Conservation (phyloP, 768 basidiomycete genomes). For the Rhizopogon vinicolor region DNA sequence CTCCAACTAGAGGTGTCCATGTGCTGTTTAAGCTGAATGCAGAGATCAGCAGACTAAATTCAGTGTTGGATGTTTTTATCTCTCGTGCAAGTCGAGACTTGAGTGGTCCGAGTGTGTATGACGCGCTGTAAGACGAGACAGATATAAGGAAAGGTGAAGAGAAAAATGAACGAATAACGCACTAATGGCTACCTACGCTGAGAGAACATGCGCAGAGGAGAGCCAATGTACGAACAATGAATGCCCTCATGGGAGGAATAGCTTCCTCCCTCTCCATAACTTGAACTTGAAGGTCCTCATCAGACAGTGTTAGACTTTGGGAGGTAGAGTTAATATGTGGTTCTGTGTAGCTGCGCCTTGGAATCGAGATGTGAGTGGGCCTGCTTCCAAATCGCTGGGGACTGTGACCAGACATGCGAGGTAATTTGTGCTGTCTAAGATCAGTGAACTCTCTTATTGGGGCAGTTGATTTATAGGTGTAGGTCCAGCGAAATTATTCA, state of each 20-base stretch:
- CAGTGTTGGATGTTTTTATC: slow-evolving; percentile 69
- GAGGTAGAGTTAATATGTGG: not conserved
- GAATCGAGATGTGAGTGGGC: not conserved
- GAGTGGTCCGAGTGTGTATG: slow-evolving; percentile 73
- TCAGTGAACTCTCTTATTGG: no score
- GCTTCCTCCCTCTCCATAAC: slow-evolving; percentile 1
- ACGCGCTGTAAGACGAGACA: slow-evolving; percentile 39
- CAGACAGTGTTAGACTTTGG: not conserved
- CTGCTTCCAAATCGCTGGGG: not conserved
- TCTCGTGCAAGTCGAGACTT: slow-evolving; percentile 68
- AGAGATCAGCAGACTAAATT: slow-evolving; percentile 74
- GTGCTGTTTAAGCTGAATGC: slow-evolving; percentile 73
- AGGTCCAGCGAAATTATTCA: no score
- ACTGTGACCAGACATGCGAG: not conserved
- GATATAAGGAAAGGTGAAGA: slow-evolving; percentile 1
- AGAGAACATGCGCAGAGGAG: slow-evolving; percentile 69
- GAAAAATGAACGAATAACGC: slow-evolving; percentile 15
- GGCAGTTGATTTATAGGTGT: no score
- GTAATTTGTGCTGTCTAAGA: not conserved
- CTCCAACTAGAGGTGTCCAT: slow-evolving; percentile 77
- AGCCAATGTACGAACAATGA: slow-evolving; percentile 53
- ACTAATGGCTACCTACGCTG: slow-evolving; percentile 79
- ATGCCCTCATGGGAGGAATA: slow-evolving; percentile 29
- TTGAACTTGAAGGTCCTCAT: not conserved
- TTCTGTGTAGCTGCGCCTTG: not conserved